Percentiles rank a stretch among this genome's conserved stretches.
Evolutionary conservation across 1,284 basidiomycete genomes (phyloP).

Genomic region (Ganoderma leucocontextum): DNA sequence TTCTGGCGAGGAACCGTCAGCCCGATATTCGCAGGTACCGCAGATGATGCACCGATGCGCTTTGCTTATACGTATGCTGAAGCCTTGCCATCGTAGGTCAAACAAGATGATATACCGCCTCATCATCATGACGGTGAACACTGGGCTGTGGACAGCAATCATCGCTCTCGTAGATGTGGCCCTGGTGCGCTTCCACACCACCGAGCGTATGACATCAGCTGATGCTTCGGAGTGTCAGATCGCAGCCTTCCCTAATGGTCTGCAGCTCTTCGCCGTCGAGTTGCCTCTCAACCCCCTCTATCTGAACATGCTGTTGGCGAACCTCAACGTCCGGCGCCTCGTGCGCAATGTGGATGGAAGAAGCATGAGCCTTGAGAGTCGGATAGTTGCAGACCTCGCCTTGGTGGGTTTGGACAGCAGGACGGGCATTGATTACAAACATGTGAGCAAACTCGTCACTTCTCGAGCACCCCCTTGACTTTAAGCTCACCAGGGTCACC

Average conservation of each 20-base stretch:
- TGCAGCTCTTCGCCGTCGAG: conserved; percentile 15
- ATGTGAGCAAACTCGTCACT: not conserved
- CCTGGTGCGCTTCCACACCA: conserved; percentile 25
- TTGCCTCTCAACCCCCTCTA: conserved; percentile 16
- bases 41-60: not conserved
- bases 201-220: conserved; percentile 42
- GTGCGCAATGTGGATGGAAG: conserved; percentile 1
- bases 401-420: not conserved
- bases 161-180: conserved; percentile 4
- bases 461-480: not conserved
- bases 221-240: not conserved
- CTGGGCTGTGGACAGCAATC: conserved; percentile 2
- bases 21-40: not conserved
- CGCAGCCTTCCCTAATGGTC: not conserved
- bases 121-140: conserved; percentile 9
- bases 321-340: conserved; percentile 19
- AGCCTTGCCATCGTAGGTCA: not conserved
- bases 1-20: conserved; percentile 1
- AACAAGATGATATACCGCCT: conserved; percentile 9
- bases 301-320: conserved; percentile 17
- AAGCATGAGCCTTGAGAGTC: not conserved
- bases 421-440: not conserved
- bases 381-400: conserved; percentile 3
- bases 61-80: no score
- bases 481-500: not conserved